Evolutionary conservation across 306 rosid species (phyloP).

Genomic region (Trifolium dubium): DNA sequence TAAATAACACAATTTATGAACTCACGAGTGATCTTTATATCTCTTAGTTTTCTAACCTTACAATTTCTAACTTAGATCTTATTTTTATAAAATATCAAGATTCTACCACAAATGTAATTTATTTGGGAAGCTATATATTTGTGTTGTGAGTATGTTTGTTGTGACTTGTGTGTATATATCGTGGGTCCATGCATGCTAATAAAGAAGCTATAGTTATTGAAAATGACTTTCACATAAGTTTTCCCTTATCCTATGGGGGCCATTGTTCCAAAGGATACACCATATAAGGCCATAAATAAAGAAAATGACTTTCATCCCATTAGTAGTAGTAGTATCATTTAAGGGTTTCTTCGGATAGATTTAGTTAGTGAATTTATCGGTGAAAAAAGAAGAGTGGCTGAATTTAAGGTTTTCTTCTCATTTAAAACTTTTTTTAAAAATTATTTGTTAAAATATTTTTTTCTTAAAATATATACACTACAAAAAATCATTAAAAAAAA

Average conservation of each 20-base stretch:
- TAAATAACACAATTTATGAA: neutral
- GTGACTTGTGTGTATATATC: neutral
- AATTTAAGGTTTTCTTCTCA: too few relatives aligned
- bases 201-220: constrained; percentile 1
- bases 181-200: constrained; percentile 18
- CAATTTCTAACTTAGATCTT: neutral
- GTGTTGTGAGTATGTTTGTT: constrained; percentile 29
- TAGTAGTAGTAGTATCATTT: too few relatives aligned
- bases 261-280: neutral
- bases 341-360: too few relatives aligned
- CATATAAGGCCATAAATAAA: neutral
- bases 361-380: too few relatives aligned
- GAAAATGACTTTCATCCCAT: neutral
- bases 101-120: neutral
- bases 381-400: too few relatives aligned
- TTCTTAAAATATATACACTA: too few relatives aligned
- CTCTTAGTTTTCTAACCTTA: neutral
- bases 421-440: too few relatives aligned
- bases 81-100: neutral
- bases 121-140: neutral
- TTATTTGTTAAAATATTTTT: too few relatives aligned
- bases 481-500: too few relatives aligned
- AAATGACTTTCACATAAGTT: constrained; percentile 1
- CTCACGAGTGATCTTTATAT: constrained; percentile 6
- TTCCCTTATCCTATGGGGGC: constrained; percentile 5